Percentiles rank a stretch among this genome's conserved stretches.
These are phyloP conservation scores for Fusarium coicis DNA, from an alignment of 2,329 filamentous ascomycete genomes.

Conservation along the genomic window DNA sequence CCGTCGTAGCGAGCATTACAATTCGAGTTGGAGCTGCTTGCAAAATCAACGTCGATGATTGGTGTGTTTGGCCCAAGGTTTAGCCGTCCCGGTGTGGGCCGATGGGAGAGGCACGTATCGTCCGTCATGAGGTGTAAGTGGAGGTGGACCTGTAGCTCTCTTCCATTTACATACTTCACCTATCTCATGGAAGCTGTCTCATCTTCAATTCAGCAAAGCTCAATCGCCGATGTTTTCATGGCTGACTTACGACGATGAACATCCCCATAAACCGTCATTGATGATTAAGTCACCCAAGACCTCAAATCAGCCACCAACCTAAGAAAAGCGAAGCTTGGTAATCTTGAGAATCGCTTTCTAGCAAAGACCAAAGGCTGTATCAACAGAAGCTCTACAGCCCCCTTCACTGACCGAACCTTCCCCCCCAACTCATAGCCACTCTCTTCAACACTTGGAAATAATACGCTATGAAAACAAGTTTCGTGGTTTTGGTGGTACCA, in stretches of 20 bases:
- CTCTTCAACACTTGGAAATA: constrained; percentile 6
- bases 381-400: constrained; percentile 24
- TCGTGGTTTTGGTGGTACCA: constrained; percentile 23
- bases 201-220: neutral
- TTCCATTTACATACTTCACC: neutral
- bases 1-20: constrained; percentile 41
- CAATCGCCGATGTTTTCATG: neutral
- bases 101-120: constrained; percentile 26
- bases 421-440: constrained; percentile 14
- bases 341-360: neutral
- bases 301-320: neutral
- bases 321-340: neutral
- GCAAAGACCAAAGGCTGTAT: constrained; percentile 3
- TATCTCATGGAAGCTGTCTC: neutral
- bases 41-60: constrained; percentile 49
- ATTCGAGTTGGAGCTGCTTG: constrained; percentile 48
- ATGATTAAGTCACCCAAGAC: neutral
- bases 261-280: neutral
- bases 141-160: neutral
- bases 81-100: constrained; percentile 21
- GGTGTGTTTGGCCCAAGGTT: constrained; percentile 34
- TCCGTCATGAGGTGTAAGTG: neutral
- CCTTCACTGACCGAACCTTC: constrained; percentile 13
- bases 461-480: neutral
- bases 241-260: neutral